Conservation (phyloP, 371 early-diverging fungal genomes). For the Syncephalastrum sp. region DNA sequence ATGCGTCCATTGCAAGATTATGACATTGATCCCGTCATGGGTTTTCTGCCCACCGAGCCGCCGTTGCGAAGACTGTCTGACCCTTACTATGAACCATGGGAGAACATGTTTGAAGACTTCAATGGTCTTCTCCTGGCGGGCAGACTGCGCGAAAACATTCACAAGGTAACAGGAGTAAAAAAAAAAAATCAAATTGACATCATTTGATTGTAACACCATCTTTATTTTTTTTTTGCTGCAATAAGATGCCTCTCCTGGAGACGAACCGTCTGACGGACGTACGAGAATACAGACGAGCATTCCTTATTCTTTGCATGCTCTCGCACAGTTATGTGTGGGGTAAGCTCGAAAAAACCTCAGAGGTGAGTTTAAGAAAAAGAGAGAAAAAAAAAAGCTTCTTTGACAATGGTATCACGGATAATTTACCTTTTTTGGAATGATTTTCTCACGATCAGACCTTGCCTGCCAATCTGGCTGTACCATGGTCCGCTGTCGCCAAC, state of each 20-base stretch:
- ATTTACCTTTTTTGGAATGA: conserved; percentile 7
- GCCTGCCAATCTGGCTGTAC: conserved; percentile 81
- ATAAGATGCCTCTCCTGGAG: conserved; percentile 77
- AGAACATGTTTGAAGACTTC: conserved; percentile 75
- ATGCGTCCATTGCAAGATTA: conserved; percentile 70
- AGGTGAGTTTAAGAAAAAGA: conserved; percentile 42
- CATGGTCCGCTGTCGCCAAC: conserved; percentile 82
- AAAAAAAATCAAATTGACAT: no score
- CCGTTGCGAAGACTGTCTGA: conserved; percentile 72
- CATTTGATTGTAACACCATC: background rate
- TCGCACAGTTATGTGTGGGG: conserved; percentile 94
- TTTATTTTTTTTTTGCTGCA: background rate
- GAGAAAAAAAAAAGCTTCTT: conserved; percentile 4
- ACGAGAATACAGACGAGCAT: conserved; percentile 84
- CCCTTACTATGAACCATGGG: conserved; percentile 89
- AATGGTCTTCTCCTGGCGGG: conserved; percentile 79
- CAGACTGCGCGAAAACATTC: conserved; percentile 66
- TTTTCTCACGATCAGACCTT: conserved; percentile 59
- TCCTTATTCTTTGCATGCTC: conserved; percentile 81
- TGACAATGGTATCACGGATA: background rate
- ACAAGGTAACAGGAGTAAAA: conserved; percentile 52
- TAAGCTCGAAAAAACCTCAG: conserved; percentile 72
- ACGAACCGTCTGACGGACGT: conserved; percentile 53
- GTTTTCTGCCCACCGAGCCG: conserved; percentile 82
- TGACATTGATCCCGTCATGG: conserved; percentile 81